Base-by-base conservation (phyloP, 805 yeast species). In the Vanderwaltozyma verrucispora region DNA sequence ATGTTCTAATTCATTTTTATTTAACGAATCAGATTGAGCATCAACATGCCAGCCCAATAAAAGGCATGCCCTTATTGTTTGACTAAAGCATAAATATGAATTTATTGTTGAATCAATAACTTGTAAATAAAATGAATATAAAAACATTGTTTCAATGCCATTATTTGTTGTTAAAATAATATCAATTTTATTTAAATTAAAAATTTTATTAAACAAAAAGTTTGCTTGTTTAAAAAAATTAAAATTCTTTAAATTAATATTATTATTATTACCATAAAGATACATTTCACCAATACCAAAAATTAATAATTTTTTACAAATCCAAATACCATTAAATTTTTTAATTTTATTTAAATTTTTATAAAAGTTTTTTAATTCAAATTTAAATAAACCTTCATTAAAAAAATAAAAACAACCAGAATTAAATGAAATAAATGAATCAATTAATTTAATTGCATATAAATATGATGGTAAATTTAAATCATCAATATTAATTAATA, bases 261-360 rank as follows among this genome's bases (percentile, higher is more conserved):
- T 35, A 28, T 23, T 27, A 29, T 29, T 27, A 24, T 35, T 35
- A 29, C 37, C 37, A 35, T 28, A 30, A 27, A 81, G 57, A 49
- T 82, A 82, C 84, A 82, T 80, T 53, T 82, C 94, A 14, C 94
- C 92, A 33, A 76, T 71, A 4, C 89, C 85, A 55, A 82, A 81
- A 18, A 82, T 78, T 36, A 82, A 58, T 17, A 82, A 53, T 5
- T 80, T 71, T 54, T 82, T 82, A 61, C 89, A 80, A 49, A 80
- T 80, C 86, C 88, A 82, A 32, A 82, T 80, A 1, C 87, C 77
- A 53, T 81, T 86, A 37, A 80, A 63, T 21, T 79, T 73, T 55
- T 2, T 60, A 50, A 10, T 57, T 59, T 3, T 63, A 62, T 21
- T 37, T 14, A 9, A 24, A 19, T 19, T 37, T 17, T 78, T 72